Percentiles rank a stretch among this genome's conserved stretches.
phyloP scores from a whole-genome alignment of 202 grass and related monocot species.

The Carex arenaria region DNA sequence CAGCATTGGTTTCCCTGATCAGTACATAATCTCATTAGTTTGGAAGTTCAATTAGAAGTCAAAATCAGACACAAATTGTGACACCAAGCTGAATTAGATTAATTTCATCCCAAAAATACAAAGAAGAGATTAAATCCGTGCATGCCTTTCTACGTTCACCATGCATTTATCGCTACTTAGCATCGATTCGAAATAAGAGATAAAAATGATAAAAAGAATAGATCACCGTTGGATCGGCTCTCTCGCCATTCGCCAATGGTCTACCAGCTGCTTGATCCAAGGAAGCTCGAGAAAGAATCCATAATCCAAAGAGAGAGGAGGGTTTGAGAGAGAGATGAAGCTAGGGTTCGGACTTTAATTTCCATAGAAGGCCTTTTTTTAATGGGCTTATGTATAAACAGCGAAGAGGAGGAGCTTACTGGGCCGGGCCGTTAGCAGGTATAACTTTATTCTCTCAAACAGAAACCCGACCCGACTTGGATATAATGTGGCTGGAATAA shows the following conservation, averaged over 20 bases:
- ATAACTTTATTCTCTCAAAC: too few species aligned
- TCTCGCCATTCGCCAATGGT: neutral
- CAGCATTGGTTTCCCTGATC: neutral
- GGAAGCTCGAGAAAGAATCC: neutral
- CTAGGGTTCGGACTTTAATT: slow-evolving; percentile 1
- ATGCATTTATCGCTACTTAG: neutral
- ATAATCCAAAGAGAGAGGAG: neutral
- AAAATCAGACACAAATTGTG: neutral
- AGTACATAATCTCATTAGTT: neutral
- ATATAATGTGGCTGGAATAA: too few species aligned
- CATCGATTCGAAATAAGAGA: neutral
- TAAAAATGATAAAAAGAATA: neutral
- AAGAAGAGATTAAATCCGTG: neutral
- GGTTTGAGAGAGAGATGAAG: neutral
- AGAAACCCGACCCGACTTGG: too few species aligned
- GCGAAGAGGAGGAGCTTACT: too few species aligned
- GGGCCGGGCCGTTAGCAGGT: too few species aligned
- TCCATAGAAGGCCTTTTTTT: neutral
- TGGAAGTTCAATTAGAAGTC: neutral
- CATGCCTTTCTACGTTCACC: neutral
- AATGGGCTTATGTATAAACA: neutral
- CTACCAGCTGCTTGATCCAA: neutral
- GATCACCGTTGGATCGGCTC: neutral
- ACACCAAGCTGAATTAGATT: neutral
- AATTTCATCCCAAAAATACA: neutral